Conservation (phyloP, 2,329 filamentous ascomycete genomes). For the Fusarium cyanostomum region DNA sequence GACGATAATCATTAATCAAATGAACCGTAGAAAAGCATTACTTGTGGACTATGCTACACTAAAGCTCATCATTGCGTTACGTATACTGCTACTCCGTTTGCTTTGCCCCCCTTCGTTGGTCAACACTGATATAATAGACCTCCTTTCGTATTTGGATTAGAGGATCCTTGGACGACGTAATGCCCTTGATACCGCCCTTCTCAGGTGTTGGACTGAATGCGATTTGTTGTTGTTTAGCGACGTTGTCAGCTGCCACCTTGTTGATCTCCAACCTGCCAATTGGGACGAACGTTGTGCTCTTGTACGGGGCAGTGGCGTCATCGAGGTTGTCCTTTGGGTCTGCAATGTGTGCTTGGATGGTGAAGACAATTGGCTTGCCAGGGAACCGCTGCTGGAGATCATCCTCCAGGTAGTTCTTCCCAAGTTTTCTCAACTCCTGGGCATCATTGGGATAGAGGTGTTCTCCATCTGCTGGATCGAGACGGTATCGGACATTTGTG, state of each 20-base stretch:
- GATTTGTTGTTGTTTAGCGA: conserved; percentile 8
- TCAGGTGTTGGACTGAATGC: conserved; percentile 9
- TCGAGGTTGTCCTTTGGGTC: conserved; percentile 3
- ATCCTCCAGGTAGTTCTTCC: conserved; percentile 16
- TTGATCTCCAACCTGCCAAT: conserved; percentile 21
- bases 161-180: conserved; percentile 8
- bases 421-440: neutral
- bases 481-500: conserved; percentile 22
- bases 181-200: conserved; percentile 12
- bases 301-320: conserved; percentile 9
- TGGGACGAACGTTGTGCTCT: neutral
- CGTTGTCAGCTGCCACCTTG: conserved; percentile 13
- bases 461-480: conserved; percentile 5
- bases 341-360: conserved; percentile 23
- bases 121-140: conserved; percentile 15
- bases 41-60: neutral
- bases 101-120: conserved; percentile 12
- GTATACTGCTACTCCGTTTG: neutral
- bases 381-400: conserved; percentile 12
- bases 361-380: conserved; percentile 18
- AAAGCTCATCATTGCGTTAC: neutral
- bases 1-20: too few species aligned
- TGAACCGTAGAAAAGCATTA: neutral
- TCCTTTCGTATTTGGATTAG: conserved; percentile 15
- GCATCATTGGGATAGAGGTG: conserved; percentile 14